A percentile compares a stretch with the other conserved stretches of the same genome.
phyloP scores from a whole-genome alignment of 2,329 filamentous ascomycete genomes.

The Phyllosticta paracitricarpa region DNA sequence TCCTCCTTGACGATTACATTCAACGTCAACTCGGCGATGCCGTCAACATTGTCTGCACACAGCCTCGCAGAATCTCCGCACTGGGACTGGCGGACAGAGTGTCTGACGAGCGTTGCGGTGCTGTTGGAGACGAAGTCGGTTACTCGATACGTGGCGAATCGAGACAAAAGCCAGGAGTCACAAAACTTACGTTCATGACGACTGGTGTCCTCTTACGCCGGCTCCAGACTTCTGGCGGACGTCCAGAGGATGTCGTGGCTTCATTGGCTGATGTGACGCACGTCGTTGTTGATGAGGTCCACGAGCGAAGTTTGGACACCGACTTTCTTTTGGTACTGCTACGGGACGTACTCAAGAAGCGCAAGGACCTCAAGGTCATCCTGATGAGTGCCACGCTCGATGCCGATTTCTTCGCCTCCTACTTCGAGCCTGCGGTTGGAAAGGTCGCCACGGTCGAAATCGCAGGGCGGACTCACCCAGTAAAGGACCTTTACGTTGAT shows the following conservation, averaged over 20 bases:
- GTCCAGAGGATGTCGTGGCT: slow-evolving; percentile 66
- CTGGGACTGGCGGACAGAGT: slow-evolving; percentile 90
- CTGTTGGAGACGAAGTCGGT: slow-evolving; percentile 78
- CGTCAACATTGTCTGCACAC: slow-evolving; percentile 89
- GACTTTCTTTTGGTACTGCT: slow-evolving; percentile 87
- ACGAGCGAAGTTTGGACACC: slow-evolving; percentile 88
- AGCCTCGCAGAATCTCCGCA: slow-evolving; percentile 88
- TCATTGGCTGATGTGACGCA: slow-evolving; percentile 87
- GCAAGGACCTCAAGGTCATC: slow-evolving; percentile 76
- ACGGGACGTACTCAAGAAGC: slow-evolving; percentile 64
- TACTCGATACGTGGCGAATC: slow-evolving; percentile 89
- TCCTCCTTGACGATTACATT: slow-evolving; percentile 86
- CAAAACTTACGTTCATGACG: slow-evolving; percentile 90
- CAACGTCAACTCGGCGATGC: slow-evolving; percentile 60
- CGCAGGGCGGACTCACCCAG: slow-evolving; percentile 77
- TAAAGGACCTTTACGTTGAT: slow-evolving; percentile 82
- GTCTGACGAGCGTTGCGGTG: slow-evolving; percentile 75
- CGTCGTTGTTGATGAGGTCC: slow-evolving; percentile 91
- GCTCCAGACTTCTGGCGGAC: slow-evolving; percentile 80
- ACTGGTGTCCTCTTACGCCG: slow-evolving; percentile 85
- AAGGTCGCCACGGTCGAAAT: slow-evolving; percentile 78
- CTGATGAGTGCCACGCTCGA: slow-evolving; percentile 96
- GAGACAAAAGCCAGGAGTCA: slow-evolving; percentile 57
- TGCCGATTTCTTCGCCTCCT: slow-evolving; percentile 71
- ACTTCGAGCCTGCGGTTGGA: slow-evolving; percentile 59